Evolutionary conservation across 345 rosid genomes (phyloP).

Genomic region (Eucalyptus coolabah): DNA sequence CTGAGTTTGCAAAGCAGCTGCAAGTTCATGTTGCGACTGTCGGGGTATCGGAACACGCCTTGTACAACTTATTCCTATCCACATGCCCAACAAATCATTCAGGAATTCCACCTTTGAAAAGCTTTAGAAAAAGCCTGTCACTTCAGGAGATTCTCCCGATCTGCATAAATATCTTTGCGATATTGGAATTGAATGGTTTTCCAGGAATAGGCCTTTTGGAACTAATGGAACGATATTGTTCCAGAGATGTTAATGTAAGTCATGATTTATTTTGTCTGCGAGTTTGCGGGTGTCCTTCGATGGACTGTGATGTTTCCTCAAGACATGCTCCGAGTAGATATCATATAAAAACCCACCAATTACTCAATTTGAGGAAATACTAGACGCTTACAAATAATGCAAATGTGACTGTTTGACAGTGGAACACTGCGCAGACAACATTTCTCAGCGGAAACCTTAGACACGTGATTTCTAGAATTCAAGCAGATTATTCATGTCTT

Average conservation of each 20-base stretch:
- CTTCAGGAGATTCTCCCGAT: background rate
- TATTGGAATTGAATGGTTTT: background rate
- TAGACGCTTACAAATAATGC: background rate
- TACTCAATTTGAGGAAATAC: background rate
- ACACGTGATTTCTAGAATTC: background rate
- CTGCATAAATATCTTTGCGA: background rate
- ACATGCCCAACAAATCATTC: background rate
- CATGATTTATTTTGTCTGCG: background rate
- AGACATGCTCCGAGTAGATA: background rate
- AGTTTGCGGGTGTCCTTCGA: background rate
- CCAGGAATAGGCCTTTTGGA: background rate
- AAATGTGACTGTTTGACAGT: background rate
- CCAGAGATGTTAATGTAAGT: background rate
- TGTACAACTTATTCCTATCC: background rate
- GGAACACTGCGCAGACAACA: background rate
- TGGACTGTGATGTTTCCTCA: background rate
- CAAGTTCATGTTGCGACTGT: background rate
- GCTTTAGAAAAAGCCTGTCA: constrained; percentile 1
- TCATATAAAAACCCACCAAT: background rate
- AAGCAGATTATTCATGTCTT: background rate
- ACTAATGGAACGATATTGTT: background rate
- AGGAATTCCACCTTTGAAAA: background rate
- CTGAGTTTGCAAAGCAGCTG: background rate
- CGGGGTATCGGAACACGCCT: background rate
- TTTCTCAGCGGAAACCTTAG: background rate